Evolutionary conservation across 2,329 filamentous ascomycete species (phyloP), one percentile per base, ranked within the genome.

Genomic region (Teratosphaeria zuluensis): DNA sequence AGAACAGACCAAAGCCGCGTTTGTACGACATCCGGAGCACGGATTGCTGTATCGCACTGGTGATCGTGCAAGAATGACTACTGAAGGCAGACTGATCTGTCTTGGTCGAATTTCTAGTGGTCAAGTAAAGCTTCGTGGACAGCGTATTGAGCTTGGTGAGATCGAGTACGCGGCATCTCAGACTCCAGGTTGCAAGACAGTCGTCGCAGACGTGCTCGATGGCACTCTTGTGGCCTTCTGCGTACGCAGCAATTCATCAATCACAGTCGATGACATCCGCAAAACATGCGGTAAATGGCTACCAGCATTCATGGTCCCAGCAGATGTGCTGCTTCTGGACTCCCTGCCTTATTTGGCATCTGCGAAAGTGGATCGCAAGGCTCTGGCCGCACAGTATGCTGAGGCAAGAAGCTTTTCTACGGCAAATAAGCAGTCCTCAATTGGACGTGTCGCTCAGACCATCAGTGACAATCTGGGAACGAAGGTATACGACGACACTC

Each of bases 81-180:
- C 78, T 0, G 79, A 88, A 60, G 89, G 90, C 0, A 82, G 80
- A 0, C 78, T 96, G n/a, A 88, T 95, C 70, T 95, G 89, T 67
- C 79, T 92, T 35, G 92, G 92, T 0, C 85, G 92, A 11, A 85
- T 96, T 12, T 82, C 83, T 1, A 83, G 84, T 55, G 90, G 89
- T 0, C 92, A 96, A 71, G 85, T 96, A 55, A 96, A 96, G 73
- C 78, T 96, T 7, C 82, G 90, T 56, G 91, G 91, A 1, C 91
- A 95, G 51, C 83, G 95, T 1, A 75, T 90, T 33, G 78, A 72
- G 60, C 65, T 72, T 12, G 70, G 70, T 2, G 69, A 92, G 68
- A 79, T 91, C 21, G 89, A 92, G 68, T 83, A 89, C 64, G 86
- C 83, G 0, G 79, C 86, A 2, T 78, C 87, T 52, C 81, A 81